Conservation (phyloP, 1,284 basidiomycete species). For the Ustilago bromivora region DNA sequence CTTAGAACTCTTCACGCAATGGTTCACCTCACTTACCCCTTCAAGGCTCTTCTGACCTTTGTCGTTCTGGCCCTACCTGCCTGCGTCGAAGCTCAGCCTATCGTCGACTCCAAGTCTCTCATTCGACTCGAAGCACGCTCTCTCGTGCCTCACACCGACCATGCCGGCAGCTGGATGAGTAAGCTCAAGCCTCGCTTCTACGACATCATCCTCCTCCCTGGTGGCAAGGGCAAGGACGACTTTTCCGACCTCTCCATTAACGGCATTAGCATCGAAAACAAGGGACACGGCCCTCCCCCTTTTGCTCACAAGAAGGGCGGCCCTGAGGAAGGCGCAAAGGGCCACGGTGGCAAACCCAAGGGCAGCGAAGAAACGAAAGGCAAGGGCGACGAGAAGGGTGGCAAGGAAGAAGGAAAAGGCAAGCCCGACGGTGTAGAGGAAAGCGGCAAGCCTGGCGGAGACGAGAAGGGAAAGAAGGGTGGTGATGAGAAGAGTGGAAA, state of each 20-base stretch:
- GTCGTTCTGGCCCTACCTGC: slow-evolving; percentile 24
- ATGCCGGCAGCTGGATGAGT: background rate
- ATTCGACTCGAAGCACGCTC: slow-evolving; percentile 4
- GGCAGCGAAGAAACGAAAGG: slow-evolving; percentile 6
- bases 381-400: background rate
- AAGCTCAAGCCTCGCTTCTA: slow-evolving; percentile 24
- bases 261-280: slow-evolving; percentile 14
- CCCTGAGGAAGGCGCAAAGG: slow-evolving; percentile 3
- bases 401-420: slow-evolving; percentile 9
- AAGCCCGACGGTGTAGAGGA: too few species aligned
- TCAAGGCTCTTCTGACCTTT: slow-evolving; percentile 21
- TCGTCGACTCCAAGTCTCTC: slow-evolving; percentile 8
- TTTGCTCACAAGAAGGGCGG: slow-evolving; percentile 13
- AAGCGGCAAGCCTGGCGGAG: slow-evolving; percentile 11
- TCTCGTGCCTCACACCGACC: background rate
- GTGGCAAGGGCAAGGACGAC: slow-evolving; percentile 13
- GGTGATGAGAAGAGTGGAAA: slow-evolving; percentile 1
- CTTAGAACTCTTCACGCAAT: slow-evolving; percentile 15
- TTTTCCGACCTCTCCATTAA: slow-evolving; percentile 11
- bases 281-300: slow-evolving; percentile 16
- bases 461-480: background rate
- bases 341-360: slow-evolving; percentile 4
- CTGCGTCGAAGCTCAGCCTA: slow-evolving; percentile 23
- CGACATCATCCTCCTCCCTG: slow-evolving; percentile 22
- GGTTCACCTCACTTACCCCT: slow-evolving; percentile 16